These are phyloP conservation scores for Yamadazyma aaseri DNA, from an alignment of 1,139 yeast genomes.

Conservation along the genomic window DNA sequence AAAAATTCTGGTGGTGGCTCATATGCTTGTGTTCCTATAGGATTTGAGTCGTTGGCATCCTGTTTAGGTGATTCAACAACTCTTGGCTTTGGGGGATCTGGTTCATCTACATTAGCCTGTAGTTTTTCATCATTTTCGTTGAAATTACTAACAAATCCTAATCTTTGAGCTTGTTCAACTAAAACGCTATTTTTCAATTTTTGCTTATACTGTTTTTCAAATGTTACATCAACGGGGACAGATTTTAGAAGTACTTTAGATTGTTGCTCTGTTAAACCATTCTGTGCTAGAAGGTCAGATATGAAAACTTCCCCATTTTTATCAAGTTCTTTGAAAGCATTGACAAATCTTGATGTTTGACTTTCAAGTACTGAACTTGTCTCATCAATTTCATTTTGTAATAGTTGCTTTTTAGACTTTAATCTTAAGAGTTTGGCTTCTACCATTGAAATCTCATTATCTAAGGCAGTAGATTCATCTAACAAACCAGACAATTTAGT, in stretches of 20 bases:
- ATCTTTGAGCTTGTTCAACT: slow-evolving; percentile 3
- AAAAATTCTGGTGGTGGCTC: slow-evolving; percentile 8
- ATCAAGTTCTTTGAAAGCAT: slow-evolving; percentile 41
- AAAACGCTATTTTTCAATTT: too few species aligned
- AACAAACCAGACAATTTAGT: slow-evolving; percentile 38
- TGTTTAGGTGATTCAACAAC: not conserved
- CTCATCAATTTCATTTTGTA: slow-evolving; percentile 44
- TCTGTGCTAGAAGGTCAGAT: slow-evolving; percentile 21
- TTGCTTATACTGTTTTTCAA: slow-evolving; percentile 18
- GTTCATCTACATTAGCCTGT: not conserved
- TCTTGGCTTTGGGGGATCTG: not conserved
- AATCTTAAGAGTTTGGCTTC: slow-evolving; percentile 39
- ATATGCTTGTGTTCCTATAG: slow-evolving; percentile 31
- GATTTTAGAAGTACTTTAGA: slow-evolving; percentile 19
- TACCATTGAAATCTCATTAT: slow-evolving; percentile 40
- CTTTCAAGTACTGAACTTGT: slow-evolving; percentile 59
- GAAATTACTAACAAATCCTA: too few species aligned
- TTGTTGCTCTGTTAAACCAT: slow-evolving; percentile 23
- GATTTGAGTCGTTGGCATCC: not conserved
- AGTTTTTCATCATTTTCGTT: too few species aligned
- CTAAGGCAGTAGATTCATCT: slow-evolving; percentile 33
- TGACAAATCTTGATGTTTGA: slow-evolving; percentile 43
- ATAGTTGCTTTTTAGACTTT: slow-evolving; percentile 33
- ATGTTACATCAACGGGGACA: slow-evolving; percentile 33
- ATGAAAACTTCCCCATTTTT: slow-evolving; percentile 37